phyloP scores from a whole-genome alignment of 768 basidiomycete species.

The Lactarius tabidus region DNA sequence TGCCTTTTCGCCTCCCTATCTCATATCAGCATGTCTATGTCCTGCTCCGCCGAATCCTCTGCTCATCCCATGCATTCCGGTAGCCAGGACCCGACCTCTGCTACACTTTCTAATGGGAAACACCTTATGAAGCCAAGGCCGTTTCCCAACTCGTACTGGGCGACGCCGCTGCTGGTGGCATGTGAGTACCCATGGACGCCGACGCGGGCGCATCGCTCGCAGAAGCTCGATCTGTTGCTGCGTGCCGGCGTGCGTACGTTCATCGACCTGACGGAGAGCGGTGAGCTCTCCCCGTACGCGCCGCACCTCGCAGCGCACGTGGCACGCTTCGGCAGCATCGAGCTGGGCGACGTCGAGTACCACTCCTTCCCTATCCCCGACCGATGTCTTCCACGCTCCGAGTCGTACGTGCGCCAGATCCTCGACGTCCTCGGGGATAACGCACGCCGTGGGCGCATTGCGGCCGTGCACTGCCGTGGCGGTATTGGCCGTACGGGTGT shows the following conservation, averaged over 20 bases:
- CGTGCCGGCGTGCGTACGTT: slow-evolving; percentile 72
- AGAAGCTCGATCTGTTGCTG: slow-evolving; percentile 72
- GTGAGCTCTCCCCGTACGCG: slow-evolving; percentile 66
- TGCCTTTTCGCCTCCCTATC: not conserved
- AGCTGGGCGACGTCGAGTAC: slow-evolving; percentile 57
- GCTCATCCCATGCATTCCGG: not conserved
- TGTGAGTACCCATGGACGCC: slow-evolving; percentile 82
- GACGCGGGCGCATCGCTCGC: slow-evolving; percentile 35
- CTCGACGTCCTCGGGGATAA: slow-evolving; percentile 59
- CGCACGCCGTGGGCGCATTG: slow-evolving; percentile 51
- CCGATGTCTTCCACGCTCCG: slow-evolving; percentile 58
- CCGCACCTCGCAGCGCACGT: slow-evolving; percentile 53
- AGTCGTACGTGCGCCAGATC: slow-evolving; percentile 55
- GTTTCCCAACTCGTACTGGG: slow-evolving; percentile 86
- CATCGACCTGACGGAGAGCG: slow-evolving; percentile 80
- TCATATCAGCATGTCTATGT: not conserved
- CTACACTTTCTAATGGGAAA: too few relatives aligned
- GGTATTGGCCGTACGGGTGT: slow-evolving; percentile 68
- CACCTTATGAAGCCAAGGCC: slow-evolving; percentile 42
- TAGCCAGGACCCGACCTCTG: too few relatives aligned
- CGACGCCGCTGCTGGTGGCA: slow-evolving; percentile 63
- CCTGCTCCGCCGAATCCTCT: slow-evolving; percentile 8
- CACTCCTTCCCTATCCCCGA: slow-evolving; percentile 78
- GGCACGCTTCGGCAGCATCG: slow-evolving; percentile 47
- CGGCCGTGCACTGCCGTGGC: slow-evolving; percentile 77